Conservation (phyloP, 2,329 filamentous ascomycete species). For the Zasmidium angulare region DNA sequence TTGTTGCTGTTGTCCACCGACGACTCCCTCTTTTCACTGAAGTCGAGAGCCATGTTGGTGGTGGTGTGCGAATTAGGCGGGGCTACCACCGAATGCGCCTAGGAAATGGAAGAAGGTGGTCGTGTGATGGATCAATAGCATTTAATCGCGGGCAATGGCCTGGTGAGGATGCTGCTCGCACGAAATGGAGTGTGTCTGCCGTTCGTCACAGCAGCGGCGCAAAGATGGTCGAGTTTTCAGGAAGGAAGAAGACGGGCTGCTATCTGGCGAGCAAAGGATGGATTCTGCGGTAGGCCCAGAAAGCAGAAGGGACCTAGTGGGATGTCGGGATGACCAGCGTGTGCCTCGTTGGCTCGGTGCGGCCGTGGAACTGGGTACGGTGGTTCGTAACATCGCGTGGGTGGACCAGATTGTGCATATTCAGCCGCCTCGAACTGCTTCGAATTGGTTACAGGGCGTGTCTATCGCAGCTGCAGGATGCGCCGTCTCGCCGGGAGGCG, state of each 20-base stretch:
- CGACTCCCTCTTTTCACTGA: conserved; percentile 1
- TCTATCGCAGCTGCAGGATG: background rate
- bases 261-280: background rate
- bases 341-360: background rate
- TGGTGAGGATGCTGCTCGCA: background rate
- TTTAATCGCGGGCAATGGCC: conserved; percentile 7
- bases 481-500: background rate
- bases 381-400: background rate
- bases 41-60: background rate
- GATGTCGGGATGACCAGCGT: background rate
- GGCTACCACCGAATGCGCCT: conserved; percentile 11
- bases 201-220: background rate
- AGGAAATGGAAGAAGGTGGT: conserved; percentile 18
- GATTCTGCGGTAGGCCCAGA: background rate
- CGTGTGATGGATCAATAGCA: conserved; percentile 15
- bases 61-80: conserved; percentile 8
- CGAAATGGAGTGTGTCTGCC: background rate
- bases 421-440: background rate
- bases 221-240: background rate
- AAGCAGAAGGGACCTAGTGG: background rate
- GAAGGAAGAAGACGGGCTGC: background rate
- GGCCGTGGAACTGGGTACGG: background rate
- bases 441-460: background rate
- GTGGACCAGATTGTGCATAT: background rate
- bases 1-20: background rate